These are phyloP conservation scores for Aristolochia contorta DNA, from an alignment of 164 flowering plant genomes.

Conservation along the genomic window DNA sequence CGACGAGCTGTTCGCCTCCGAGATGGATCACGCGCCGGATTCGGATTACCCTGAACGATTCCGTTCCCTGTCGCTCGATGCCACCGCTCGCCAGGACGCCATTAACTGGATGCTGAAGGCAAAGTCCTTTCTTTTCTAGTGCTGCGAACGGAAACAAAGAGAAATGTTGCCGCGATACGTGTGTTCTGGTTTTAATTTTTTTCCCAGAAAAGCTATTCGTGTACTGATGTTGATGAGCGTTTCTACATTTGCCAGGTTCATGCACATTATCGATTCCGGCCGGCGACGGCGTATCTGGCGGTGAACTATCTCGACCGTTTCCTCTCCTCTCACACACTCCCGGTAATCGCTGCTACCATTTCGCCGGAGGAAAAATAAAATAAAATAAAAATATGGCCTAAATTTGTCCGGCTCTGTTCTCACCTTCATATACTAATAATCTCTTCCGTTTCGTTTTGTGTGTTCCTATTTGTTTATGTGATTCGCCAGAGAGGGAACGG, in stretches of 20 bases:
- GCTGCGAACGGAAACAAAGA: no score
- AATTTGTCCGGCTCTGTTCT: no score
- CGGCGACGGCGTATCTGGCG: conserved; percentile 49
- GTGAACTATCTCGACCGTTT: conserved; percentile 69
- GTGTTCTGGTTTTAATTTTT: no score
- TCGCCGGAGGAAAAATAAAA: no score
- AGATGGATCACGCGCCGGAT: conserved; percentile 29
- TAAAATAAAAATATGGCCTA: no score
- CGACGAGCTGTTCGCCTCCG: conserved; percentile 23
- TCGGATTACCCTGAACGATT: conserved; percentile 28
- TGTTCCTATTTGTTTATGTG: background rate
- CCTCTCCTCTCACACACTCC: conserved; percentile 34
- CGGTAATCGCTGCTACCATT: conserved; percentile 19
- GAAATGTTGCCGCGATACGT: no score
- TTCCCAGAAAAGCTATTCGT: no score
- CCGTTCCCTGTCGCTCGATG: conserved; percentile 24
- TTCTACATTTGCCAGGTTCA: conserved; percentile 36
- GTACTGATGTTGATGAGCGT: background rate
- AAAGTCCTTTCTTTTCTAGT: background rate
- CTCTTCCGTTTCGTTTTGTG: background rate
- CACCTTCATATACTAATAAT: conserved; percentile 1
- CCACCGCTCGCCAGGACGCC: conserved; percentile 48
- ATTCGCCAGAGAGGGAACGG: conserved; percentile 21
- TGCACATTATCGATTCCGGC: conserved; percentile 34
- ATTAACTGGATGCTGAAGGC: conserved; percentile 57